Conservation (phyloP, 1,284 basidiomycete genomes). For the Limonomyces culmigenus region DNA sequence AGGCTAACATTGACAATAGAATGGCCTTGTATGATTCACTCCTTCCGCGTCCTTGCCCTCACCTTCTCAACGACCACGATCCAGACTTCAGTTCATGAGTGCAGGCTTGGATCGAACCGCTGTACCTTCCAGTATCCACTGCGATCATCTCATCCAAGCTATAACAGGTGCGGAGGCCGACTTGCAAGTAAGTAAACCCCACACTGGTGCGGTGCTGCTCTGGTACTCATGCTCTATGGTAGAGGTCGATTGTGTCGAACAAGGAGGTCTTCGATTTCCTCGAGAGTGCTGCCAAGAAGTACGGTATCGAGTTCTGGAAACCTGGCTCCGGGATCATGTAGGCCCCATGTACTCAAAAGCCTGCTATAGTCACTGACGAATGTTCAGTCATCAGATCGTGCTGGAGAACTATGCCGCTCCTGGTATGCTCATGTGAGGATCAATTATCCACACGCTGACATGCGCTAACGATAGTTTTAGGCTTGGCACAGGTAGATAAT, state of each 20-base stretch:
- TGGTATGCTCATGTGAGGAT: slow-evolving; percentile 62
- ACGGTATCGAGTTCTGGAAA: slow-evolving; percentile 91
- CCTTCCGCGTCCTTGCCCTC: slow-evolving; percentile 1
- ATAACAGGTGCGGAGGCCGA: slow-evolving; percentile 70
- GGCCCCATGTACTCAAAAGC: too few species aligned
- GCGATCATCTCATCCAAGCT: slow-evolving; percentile 96
- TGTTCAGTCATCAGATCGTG: slow-evolving; percentile 97
- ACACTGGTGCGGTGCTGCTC: slow-evolving; percentile 1
- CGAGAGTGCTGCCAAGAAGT: slow-evolving; percentile 88
- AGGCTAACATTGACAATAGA: slow-evolving; percentile 17
- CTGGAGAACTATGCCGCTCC: slow-evolving; percentile 94
- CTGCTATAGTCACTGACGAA: too few species aligned
- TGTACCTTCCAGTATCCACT: slow-evolving; percentile 83
- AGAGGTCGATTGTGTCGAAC: slow-evolving; percentile 80
- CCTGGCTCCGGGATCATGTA: slow-evolving; percentile 95
- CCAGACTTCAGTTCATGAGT: slow-evolving; percentile 97
- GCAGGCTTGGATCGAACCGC: slow-evolving; percentile 77
- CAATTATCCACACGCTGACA: neutral
- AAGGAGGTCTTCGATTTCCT: slow-evolving; percentile 98
- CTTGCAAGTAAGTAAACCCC: slow-evolving; percentile 40
- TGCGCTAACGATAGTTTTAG: slow-evolving; percentile 16
- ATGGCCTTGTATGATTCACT: slow-evolving; percentile 55
- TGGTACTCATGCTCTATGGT: slow-evolving; percentile 5
- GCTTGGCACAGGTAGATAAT: slow-evolving; percentile 62
- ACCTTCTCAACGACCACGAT: slow-evolving; percentile 4